phyloP scores from a whole-genome alignment of 805 yeast species.

The Hanseniaspora mollemarum region DNA sequence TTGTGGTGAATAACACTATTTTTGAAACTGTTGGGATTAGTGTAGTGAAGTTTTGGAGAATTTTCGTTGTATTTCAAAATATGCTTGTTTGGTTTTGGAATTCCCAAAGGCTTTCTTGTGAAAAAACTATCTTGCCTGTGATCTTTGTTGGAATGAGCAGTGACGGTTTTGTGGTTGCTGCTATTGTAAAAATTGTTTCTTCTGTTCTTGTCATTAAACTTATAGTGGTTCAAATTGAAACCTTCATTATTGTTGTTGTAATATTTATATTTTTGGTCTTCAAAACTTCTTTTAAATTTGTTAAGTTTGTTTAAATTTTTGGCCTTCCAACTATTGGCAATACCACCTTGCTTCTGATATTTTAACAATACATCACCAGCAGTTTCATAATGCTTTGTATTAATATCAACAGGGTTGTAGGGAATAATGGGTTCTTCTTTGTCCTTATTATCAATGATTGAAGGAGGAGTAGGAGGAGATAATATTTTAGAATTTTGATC shows the following conservation, averaged over 20 bases:
- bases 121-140: conserved; percentile 17
- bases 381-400: conserved; percentile 12
- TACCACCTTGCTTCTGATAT: conserved; percentile 1
- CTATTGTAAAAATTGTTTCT: conserved; percentile 16
- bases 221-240: conserved; percentile 5
- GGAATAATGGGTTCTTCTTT: conserved; percentile 4
- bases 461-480: conserved; percentile 4
- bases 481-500: background rate
- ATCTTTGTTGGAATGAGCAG: background rate
- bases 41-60: conserved; percentile 14
- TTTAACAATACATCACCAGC: conserved; percentile 12
- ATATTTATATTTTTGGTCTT: conserved; percentile 2
- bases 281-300: background rate
- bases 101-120: conserved; percentile 50
- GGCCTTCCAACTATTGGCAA: conserved; percentile 7
- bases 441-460: conserved; percentile 13
- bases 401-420: conserved; percentile 9
- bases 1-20: background rate
- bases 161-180: conserved; percentile 6
- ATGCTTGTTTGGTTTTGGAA: conserved; percentile 46
- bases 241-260: conserved; percentile 12
- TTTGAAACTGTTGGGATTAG: background rate
- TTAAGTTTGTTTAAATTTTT: conserved; percentile 7
- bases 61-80: conserved; percentile 33
- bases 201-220: conserved; percentile 15